phyloP scores from a whole-genome alignment of 2,329 filamentous ascomycete genomes.

The Geosmithia flava region DNA sequence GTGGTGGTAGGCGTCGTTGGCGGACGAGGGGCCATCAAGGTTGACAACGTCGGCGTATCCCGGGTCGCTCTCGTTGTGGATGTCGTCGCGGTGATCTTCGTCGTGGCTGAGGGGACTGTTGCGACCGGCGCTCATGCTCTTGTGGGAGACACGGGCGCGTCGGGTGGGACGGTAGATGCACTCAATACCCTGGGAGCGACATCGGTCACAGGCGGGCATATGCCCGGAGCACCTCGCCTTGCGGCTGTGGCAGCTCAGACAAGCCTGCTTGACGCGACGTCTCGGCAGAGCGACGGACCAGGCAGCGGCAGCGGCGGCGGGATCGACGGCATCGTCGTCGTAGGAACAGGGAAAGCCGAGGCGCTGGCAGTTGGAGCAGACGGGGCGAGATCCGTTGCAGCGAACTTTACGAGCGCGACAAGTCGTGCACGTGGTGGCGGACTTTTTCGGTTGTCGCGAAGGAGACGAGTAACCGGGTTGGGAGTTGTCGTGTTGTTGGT shows the following conservation, averaged over 20 bases:
- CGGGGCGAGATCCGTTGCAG: conserved; percentile 38
- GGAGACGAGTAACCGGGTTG: conserved; percentile 9
- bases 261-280: conserved; percentile 43
- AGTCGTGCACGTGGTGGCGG: conserved; percentile 37
- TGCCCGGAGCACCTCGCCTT: conserved; percentile 48
- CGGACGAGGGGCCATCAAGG: conserved; percentile 17
- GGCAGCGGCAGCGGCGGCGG: conserved; percentile 19
- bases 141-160: conserved; percentile 16
- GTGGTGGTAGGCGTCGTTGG: conserved; percentile 19
- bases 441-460: conserved; percentile 25
- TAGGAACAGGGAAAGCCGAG: conserved; percentile 46
- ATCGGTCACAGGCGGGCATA: conserved; percentile 38
- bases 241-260: conserved; percentile 43
- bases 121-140: conserved; percentile 9
- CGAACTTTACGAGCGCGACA: conserved; percentile 45
- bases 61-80: conserved; percentile 19
- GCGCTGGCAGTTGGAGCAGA: conserved; percentile 46
- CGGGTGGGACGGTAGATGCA: conserved; percentile 42
- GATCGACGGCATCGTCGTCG: conserved; percentile 22
- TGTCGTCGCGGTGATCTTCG: conserved; percentile 17
- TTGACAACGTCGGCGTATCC: conserved; percentile 19
- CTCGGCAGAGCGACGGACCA: conserved; percentile 33
- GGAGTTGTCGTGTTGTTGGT: not conserved
- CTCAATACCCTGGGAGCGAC: conserved; percentile 37
- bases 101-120: conserved; percentile 20